phyloP scores from a whole-genome alignment of 208 protist genomes.

The Crithidia expoeki region DNA sequence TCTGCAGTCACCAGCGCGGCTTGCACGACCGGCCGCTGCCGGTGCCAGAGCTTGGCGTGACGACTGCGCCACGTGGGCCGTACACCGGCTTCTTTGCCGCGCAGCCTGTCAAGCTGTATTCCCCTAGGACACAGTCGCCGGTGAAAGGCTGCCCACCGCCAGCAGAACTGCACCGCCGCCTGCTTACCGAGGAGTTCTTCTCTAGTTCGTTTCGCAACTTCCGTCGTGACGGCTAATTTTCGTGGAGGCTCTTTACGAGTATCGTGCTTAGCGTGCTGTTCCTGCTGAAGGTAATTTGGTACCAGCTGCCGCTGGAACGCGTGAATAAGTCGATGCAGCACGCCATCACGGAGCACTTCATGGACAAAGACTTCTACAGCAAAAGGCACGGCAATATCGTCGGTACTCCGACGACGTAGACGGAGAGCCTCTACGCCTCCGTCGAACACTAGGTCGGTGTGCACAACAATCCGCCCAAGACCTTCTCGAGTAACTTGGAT shows the following conservation, averaged over 20 bases:
- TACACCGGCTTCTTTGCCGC: neutral
- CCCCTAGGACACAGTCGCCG: neutral
- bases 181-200: slow-evolving; percentile 50
- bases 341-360: slow-evolving; percentile 52
- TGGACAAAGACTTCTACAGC: slow-evolving; percentile 39
- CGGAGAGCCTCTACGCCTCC: slow-evolving; percentile 46
- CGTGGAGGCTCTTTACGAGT: slow-evolving; percentile 50
- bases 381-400: slow-evolving; percentile 62
- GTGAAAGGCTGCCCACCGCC: slow-evolving; percentile 5
- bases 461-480: slow-evolving; percentile 54
- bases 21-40: no score
- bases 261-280: slow-evolving; percentile 45
- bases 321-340: slow-evolving; percentile 49
- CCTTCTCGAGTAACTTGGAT: slow-evolving; percentile 46
- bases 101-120: neutral
- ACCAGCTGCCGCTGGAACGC: slow-evolving; percentile 41
- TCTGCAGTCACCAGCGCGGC: no score
- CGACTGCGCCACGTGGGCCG: neutral
- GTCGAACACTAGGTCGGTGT: slow-evolving; percentile 52
- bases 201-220: slow-evolving; percentile 46
- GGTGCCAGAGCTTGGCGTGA: neutral
- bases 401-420: slow-evolving; percentile 44
- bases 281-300: slow-evolving; percentile 39
- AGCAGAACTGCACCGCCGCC: slow-evolving; percentile 28
- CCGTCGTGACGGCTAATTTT: slow-evolving; percentile 39